These are phyloP conservation scores for Irpex sp. DNA, from an alignment of 1,284 basidiomycete genomes.

Conservation along the genomic window DNA sequence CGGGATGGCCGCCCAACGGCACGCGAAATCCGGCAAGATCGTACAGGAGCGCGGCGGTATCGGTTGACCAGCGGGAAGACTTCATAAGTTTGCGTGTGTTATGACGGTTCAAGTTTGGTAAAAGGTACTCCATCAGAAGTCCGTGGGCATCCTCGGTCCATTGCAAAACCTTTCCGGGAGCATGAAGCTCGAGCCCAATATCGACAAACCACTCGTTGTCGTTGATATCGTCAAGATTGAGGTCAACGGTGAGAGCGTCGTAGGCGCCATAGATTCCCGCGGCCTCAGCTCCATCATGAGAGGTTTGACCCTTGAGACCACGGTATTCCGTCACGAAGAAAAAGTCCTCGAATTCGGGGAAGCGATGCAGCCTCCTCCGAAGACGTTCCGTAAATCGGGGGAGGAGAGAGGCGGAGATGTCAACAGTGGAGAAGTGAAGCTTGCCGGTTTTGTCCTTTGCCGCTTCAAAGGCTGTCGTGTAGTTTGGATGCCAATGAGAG, in stretches of 20 bases:
- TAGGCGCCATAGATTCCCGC: background rate
- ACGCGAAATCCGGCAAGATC: slow-evolving; percentile 6
- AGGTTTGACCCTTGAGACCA: background rate
- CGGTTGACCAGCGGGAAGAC: background rate
- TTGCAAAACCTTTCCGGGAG: background rate
- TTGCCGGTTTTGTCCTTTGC: background rate
- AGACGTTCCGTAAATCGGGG: background rate
- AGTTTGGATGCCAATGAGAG: slow-evolving; percentile 1
- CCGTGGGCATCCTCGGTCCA: background rate
- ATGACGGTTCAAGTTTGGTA: background rate
- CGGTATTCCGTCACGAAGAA: slow-evolving; percentile 7
- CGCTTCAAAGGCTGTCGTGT: background rate
- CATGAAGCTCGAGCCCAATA: slow-evolving; percentile 4
- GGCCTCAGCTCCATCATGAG: background rate
- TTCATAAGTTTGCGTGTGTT: background rate
- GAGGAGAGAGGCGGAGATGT: background rate
- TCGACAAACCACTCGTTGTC: slow-evolving; percentile 6
- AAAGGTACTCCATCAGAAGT: background rate
- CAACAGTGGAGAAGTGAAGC: background rate
- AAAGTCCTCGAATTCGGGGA: background rate
- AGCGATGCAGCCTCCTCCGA: background rate
- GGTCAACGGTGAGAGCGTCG: background rate
- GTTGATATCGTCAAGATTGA: background rate
- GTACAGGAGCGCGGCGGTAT: background rate
- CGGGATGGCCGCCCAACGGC: background rate